These are phyloP conservation scores for Tetrastigma voinierianum DNA, from an alignment of 164 flowering plant species.

Conservation along the genomic window DNA sequence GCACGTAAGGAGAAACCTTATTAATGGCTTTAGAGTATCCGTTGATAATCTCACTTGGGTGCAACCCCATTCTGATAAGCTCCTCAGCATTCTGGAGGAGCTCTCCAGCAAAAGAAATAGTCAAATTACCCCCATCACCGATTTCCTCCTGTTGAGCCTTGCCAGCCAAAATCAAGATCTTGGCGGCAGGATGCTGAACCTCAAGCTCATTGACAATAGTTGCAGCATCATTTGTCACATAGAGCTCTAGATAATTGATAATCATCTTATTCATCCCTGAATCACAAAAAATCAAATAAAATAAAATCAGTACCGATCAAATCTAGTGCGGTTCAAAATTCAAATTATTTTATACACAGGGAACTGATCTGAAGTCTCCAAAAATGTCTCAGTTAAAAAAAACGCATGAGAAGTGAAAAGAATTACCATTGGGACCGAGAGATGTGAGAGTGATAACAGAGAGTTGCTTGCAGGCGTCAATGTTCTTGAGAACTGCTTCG, in stretches of 20 bases:
- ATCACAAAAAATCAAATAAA: background rate
- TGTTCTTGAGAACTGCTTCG: slow-evolving; percentile 94
- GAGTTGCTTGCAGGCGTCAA: slow-evolving; percentile 94
- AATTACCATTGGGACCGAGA: slow-evolving; percentile 88
- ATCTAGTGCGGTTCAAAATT: background rate
- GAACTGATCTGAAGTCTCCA: background rate
- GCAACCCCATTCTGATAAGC: slow-evolving; percentile 89
- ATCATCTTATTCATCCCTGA: slow-evolving; percentile 99
- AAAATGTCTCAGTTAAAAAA: background rate
- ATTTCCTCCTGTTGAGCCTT: slow-evolving; percentile 98
- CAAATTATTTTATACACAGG: background rate
- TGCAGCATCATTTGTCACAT: slow-evolving; percentile 91
- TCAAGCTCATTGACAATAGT: slow-evolving; percentile 96
- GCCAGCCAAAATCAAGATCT: slow-evolving; percentile 81
- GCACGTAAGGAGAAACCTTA: slow-evolving; percentile 43
- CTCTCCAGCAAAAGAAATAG: slow-evolving; percentile 90
- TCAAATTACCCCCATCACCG: slow-evolving; percentile 95
- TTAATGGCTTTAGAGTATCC: slow-evolving; percentile 79
- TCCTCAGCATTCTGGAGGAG: slow-evolving; percentile 85
- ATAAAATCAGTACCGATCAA: background rate
- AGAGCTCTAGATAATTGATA: slow-evolving; percentile 89
- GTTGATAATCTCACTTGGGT: slow-evolving; percentile 91
- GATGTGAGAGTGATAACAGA: slow-evolving; percentile 87
- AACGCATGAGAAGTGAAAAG: background rate
- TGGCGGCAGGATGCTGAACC: slow-evolving; percentile 98